Percentiles rank a stretch among this genome's conserved stretches.
Conservation (phyloP, 768 basidiomycete species). For the Suillus ampliporus region DNA sequence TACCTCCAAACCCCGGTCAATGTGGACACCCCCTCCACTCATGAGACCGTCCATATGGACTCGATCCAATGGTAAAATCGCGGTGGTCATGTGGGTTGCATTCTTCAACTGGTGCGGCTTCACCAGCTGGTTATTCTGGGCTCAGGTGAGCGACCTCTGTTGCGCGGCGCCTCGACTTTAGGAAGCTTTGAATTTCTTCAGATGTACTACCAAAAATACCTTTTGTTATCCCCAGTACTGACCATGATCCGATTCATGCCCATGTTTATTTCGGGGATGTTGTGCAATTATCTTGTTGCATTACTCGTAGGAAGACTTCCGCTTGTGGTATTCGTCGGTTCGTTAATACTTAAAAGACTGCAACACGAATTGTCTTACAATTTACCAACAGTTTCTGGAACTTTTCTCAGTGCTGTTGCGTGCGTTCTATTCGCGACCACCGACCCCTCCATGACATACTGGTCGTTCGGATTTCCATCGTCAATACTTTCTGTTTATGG, state of each 20-base stretch:
- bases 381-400: constrained; percentile 47
- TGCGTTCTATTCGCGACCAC: constrained; percentile 68
- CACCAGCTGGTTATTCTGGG: constrained; percentile 52
- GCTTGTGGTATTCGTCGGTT: constrained; percentile 59
- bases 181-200: constrained; percentile 25
- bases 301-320: constrained; percentile 58
- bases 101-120: constrained; percentile 62
- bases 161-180: constrained; percentile 25
- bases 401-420: constrained; percentile 54
- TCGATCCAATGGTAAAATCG: constrained; percentile 57
- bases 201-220: constrained; percentile 71
- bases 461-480: constrained; percentile 73
- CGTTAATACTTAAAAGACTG: not conserved
- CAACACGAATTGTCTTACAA: not conserved
- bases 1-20: constrained; percentile 8
- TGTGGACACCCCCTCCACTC: constrained; percentile 53
- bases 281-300: constrained; percentile 65
- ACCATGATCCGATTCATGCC: constrained; percentile 67
- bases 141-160: constrained; percentile 37
- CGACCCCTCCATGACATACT: constrained; percentile 55
- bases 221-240: constrained; percentile 52
- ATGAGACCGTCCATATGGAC: constrained; percentile 66
- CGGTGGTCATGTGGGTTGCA: constrained; percentile 59
- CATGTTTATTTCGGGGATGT: constrained; percentile 63
- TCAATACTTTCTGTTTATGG: constrained; percentile 64